Evolutionary conservation across 139 green algal genomes (phyloP), one percentile per base, ranked within the genome.

Genomic region (Asterochloris sp.): DNA sequence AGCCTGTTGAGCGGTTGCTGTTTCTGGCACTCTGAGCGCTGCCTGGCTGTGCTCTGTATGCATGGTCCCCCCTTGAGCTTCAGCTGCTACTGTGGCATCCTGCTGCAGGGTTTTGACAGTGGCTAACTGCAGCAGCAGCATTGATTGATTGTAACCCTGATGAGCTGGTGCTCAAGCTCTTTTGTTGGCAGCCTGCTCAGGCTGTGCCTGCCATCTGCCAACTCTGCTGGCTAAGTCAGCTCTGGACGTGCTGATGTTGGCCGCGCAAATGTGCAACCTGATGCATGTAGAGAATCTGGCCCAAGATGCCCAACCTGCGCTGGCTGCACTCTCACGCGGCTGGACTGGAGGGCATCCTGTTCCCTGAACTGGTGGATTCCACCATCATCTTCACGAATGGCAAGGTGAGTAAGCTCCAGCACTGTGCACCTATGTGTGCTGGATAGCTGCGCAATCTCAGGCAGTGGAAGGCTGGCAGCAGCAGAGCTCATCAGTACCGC

Each of bases 341-440:
- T 16, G 94, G 94, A 12, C 75, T 97, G 28, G 92, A 96, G 81
- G 88, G 94, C 81, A 79, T 96, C 38, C 80, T 96, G 21, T 93
- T 93, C 54, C 86, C 85, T 10, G 88, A 92, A 26, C 90, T 97
- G 21, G 77, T 92, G 11, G 83, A 92, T 0, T 82, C 85, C 38
- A 60, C 81, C 2, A 88, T 95, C 28, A 28, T 83, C 12, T 81
- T 97, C 12, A 95, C 91, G 74, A 97, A 97, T 85, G 92, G 90
- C 54, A 94, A 93, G 78, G 83, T 73, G 67, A 73, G 23, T 0
- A 1, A 8, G 2, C 10, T 11, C 14, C 62, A 64, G 29, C 27
- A 78, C 27, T 64, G 27, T 66, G 24, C 23, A 17, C 71, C 17
- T 76, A 2, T 64, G 27, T 13, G 38, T 54, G 38, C 38, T n/a